phyloP scores from a whole-genome alignment of 2,329 filamentous ascomycete species.

The Monilinia laxa region DNA sequence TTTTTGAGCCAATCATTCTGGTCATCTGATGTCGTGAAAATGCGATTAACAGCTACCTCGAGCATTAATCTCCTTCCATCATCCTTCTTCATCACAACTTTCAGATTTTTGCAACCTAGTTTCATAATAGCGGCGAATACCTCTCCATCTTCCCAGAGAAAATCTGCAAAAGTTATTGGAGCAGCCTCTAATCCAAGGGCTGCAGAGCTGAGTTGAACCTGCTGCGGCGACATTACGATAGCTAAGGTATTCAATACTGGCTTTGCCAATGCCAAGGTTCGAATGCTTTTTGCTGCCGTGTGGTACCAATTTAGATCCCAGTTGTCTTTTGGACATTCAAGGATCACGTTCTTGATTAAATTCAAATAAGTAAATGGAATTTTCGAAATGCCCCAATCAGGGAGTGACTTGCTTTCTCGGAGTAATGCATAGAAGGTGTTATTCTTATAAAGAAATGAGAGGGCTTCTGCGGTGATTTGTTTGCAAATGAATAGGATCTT shows the following conservation, averaged over 20 bases:
- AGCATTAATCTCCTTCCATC: conserved; percentile 6
- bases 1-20: conserved; percentile 22
- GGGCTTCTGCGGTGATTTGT: conserved; percentile 31
- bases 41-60: not conserved
- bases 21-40: conserved; percentile 3
- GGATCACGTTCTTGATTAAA: conserved; percentile 30
- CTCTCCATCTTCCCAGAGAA: conserved; percentile 28
- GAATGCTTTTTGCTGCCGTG: conserved; percentile 27
- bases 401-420: conserved; percentile 12
- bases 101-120: conserved; percentile 31
- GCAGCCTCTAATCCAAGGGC: conserved; percentile 26
- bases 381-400: conserved; percentile 1
- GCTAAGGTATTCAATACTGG: conserved; percentile 31
- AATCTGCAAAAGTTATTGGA: conserved; percentile 33
- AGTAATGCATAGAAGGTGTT: conserved; percentile 35
- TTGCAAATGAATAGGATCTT: conserved; percentile 32
- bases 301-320: conserved; percentile 30
- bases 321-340: conserved; percentile 29
- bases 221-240: conserved; percentile 28
- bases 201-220: conserved; percentile 25
- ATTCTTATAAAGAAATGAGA: conserved; percentile 32
- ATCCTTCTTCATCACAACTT: conserved; percentile 33
- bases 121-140: conserved; percentile 31
- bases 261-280: conserved; percentile 27
- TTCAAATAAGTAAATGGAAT: conserved; percentile 25